Evolutionary conservation across 371 early-diverging fungal species (phyloP).

Genomic region (Rhizomucor pusillus): DNA sequence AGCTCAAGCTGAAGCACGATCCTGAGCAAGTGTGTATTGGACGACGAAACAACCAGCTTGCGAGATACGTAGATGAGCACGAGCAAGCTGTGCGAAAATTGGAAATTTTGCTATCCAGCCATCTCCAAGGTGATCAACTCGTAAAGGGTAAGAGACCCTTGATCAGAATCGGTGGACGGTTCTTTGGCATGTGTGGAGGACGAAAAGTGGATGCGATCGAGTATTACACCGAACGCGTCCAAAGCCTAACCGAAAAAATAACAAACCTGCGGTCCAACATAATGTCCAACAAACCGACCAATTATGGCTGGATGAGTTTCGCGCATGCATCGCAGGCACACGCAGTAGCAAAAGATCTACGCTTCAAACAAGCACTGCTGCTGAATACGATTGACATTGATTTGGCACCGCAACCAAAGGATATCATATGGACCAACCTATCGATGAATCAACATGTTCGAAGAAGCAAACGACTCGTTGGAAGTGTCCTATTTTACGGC

Average conservation of each 20-base stretch:
- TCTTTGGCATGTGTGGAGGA: slow-evolving; percentile 49
- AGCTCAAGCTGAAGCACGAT: slow-evolving; percentile 40
- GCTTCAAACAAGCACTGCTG: slow-evolving; percentile 14
- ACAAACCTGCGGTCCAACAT: slow-evolving; percentile 49
- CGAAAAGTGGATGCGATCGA: slow-evolving; percentile 76
- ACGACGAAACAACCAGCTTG: slow-evolving; percentile 62
- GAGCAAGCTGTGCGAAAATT: slow-evolving; percentile 60
- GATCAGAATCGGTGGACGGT: slow-evolving; percentile 32
- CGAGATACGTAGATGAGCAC: slow-evolving; percentile 70
- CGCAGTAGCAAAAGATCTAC: slow-evolving; percentile 42
- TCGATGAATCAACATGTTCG: slow-evolving; percentile 58
- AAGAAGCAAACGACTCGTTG: slow-evolving; percentile 53
- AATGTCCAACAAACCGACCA: slow-evolving; percentile 53
- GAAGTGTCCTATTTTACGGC: slow-evolving; percentile 51
- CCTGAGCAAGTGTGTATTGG: slow-evolving; percentile 68
- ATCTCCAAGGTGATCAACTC: slow-evolving; percentile 42
- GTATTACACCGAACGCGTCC: slow-evolving; percentile 64
- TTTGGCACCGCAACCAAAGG: slow-evolving; percentile 72
- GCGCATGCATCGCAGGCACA: slow-evolving; percentile 63
- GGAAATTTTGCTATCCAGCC: slow-evolving; percentile 61
- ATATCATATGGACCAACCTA: slow-evolving; percentile 80
- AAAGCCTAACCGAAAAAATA: slow-evolving; percentile 63
- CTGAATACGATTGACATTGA: slow-evolving; percentile 21
- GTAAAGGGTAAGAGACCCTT: slow-evolving; percentile 52
- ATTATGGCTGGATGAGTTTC: slow-evolving; percentile 77